Evolutionary conservation across 1,139 yeast species (phyloP).

Genomic region (Scheffersomyces stambukii): DNA sequence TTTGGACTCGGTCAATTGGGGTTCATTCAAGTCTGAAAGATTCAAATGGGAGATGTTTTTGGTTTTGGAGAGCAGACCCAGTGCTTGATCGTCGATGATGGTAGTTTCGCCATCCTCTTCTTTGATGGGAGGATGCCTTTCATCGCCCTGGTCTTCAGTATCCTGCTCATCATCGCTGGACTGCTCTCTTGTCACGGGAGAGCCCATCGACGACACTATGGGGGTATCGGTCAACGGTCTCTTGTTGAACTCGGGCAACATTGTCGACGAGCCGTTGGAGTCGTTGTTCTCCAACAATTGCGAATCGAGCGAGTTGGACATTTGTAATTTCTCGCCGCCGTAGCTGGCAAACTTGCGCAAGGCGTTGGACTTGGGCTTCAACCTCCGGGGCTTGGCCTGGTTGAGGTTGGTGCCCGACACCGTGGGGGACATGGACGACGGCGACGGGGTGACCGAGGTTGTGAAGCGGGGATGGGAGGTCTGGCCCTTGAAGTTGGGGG

Average conservation of each 20-base stretch:
- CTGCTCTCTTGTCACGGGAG: conserved; percentile 43
- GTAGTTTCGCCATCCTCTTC: conserved; percentile 3
- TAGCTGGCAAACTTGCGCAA: conserved; percentile 5
- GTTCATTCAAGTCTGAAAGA: conserved; percentile 34
- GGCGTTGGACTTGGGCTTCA: conserved; percentile 2
- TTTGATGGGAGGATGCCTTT: conserved; percentile 4
- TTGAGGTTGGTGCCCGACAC: conserved; percentile 4
- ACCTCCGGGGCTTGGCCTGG: neutral
- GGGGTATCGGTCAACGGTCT: conserved; percentile 75
- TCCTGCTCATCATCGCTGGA: conserved; percentile 21
- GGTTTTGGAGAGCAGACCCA: too few relatives aligned
- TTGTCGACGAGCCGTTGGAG: conserved; percentile 14
- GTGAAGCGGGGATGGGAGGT: conserved; percentile 5
- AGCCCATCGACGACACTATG: conserved; percentile 48
- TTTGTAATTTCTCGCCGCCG: conserved; percentile 17
- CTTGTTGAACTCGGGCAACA: conserved; percentile 59
- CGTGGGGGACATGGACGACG: conserved; percentile 10
- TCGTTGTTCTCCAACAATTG: conserved; percentile 17
- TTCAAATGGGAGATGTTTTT: conserved; percentile 43
- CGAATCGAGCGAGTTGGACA: conserved; percentile 28
- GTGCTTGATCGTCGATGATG: conserved; percentile 8
- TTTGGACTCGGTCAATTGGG: too few relatives aligned
- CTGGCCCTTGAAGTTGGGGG: conserved; percentile 6
- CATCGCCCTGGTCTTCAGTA: conserved; percentile 7
- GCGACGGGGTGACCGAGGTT: conserved; percentile 11